These are phyloP conservation scores for Comarum palustre DNA, from an alignment of 306 rosid genomes.

Conservation along the genomic window DNA sequence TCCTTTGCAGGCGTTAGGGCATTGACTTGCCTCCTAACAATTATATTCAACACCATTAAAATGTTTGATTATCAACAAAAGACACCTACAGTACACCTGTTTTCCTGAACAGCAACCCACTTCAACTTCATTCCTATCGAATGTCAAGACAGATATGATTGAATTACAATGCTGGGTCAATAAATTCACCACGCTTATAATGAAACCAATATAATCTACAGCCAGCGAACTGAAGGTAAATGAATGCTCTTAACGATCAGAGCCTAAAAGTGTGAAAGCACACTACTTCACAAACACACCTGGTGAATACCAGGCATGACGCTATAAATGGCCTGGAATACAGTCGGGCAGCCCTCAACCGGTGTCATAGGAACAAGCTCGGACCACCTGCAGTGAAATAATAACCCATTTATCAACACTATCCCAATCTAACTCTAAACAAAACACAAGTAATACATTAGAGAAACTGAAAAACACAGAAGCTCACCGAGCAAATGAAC, in stretches of 20 bases:
- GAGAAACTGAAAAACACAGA: background rate
- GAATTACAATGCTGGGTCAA: background rate
- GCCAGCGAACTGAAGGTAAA: background rate
- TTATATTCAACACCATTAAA: background rate
- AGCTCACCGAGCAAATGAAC: conserved; percentile 76
- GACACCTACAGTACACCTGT: background rate
- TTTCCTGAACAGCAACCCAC: background rate
- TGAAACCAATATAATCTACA: background rate
- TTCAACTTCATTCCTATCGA: background rate
- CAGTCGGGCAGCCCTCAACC: conserved; percentile 86
- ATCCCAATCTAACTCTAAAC: conserved; percentile 7
- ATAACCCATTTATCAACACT: conserved; percentile 21
- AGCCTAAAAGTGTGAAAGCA: background rate
- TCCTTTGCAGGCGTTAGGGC: background rate
- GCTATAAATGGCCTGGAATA: conserved; percentile 83
- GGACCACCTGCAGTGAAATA: conserved; percentile 65
- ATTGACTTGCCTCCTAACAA: conserved; percentile 2
- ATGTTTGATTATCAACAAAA: too few relatives aligned
- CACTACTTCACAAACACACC: conserved; percentile 42
- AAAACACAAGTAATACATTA: background rate
- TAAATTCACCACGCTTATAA: background rate
- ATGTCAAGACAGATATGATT: background rate
- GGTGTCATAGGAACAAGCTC: conserved; percentile 90
- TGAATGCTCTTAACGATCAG: background rate
- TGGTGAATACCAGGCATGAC: conserved; percentile 84